A percentile compares a stretch with the other conserved stretches of the same genome.
Evolutionary conservation across 495 filamentous ascomycete species (phyloP).

Genomic region (Tetracladium setigerum): DNA sequence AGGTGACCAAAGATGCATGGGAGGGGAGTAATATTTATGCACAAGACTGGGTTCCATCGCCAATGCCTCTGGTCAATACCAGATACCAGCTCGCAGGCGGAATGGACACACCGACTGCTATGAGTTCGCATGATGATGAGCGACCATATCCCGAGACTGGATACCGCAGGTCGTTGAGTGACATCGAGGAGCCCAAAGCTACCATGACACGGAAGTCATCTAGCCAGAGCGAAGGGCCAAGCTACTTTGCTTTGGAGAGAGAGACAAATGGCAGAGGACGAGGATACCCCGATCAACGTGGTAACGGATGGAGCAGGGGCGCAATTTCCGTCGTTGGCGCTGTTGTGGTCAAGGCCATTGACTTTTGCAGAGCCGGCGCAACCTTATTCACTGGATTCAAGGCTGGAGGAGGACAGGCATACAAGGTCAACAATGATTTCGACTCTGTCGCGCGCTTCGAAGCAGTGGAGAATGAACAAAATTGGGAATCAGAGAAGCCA

Average conservation of each 20-base stretch:
- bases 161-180: conserved; percentile 40
- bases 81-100: conserved; percentile 55
- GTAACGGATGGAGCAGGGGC: conserved; percentile 36
- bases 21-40: conserved; percentile 18
- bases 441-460: not conserved
- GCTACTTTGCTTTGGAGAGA: conserved; percentile 24
- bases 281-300: conserved; percentile 10
- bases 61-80: conserved; percentile 43
- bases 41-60: conserved; percentile 7
- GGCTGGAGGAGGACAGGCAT: conserved; percentile 71
- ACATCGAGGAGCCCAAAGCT: conserved; percentile 24
- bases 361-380: conserved; percentile 58
- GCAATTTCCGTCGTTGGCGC: conserved; percentile 38
- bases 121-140: conserved; percentile 37
- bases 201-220: conserved; percentile 20
- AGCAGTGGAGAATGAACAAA: conserved; percentile 4
- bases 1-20: conserved; percentile 18
- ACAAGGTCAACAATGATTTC: conserved; percentile 27
- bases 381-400: conserved; percentile 76
- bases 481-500: conserved; percentile 5
- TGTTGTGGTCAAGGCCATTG: conserved; percentile 70
- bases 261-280: conserved; percentile 15
- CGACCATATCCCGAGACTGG: conserved; percentile 47
- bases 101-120: conserved; percentile 50
- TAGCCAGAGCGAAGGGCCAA: conserved; percentile 6